Evolutionary conservation across 306 rosid species (phyloP).

Genomic region (Acacia melanoxylon): DNA sequence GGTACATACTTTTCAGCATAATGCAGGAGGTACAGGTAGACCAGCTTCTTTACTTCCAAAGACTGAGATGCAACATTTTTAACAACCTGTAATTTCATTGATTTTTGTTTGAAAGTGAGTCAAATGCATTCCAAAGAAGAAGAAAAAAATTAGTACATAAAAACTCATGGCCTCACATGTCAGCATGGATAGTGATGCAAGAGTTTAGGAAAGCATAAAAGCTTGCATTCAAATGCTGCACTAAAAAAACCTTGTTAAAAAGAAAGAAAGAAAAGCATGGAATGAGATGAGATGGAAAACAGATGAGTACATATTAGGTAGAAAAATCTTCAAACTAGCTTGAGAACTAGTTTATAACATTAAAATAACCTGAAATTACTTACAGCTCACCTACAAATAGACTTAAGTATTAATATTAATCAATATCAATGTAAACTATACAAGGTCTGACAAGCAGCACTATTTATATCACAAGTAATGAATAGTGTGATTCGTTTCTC

Average conservation of each 20-base stretch:
- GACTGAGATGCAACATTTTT: slow-evolving; percentile 93
- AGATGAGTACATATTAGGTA: slow-evolving; percentile 7
- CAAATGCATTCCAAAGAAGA: no score
- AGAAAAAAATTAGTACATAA: no score
- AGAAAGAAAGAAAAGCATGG: neutral
- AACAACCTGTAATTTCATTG: slow-evolving; percentile 70
- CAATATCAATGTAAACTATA: neutral
- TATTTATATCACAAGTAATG: neutral
- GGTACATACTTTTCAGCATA: slow-evolving; percentile 90
- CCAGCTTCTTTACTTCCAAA: slow-evolving; percentile 94
- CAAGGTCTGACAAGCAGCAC: neutral
- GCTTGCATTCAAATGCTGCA: no score
- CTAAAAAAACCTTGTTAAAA: no score
- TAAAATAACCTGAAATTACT: neutral
- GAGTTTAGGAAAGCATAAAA: no score
- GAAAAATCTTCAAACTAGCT: neutral
- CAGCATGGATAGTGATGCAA: no score
- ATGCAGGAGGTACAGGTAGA: slow-evolving; percentile 87
- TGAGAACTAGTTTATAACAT: neutral
- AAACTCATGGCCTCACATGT: no score
- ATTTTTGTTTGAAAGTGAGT: neutral
- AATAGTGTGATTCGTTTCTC: neutral
- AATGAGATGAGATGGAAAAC: neutral
- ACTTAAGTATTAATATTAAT: neutral
- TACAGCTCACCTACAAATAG: neutral